Evolutionary conservation across 306 rosid genomes (phyloP).

Genomic region (Aeschynomene evenia): DNA sequence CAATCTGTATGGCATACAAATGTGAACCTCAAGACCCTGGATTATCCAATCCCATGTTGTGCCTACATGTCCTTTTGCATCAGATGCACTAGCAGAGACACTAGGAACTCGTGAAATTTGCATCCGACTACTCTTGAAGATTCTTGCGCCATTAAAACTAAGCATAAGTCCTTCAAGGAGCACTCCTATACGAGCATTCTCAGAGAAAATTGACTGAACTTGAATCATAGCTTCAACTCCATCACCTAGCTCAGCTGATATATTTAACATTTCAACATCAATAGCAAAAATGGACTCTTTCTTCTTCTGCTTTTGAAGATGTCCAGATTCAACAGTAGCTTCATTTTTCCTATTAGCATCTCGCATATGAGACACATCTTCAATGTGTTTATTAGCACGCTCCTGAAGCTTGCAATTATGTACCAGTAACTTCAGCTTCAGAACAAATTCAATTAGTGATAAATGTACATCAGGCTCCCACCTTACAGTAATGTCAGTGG

Average conservation of each 20-base stretch:
- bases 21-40: conserved; percentile 90
- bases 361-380: conserved; percentile 39
- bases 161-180: conserved; percentile 95
- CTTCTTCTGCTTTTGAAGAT: conserved; percentile 71
- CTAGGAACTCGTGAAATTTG: conserved; percentile 92
- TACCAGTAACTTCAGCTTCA: conserved; percentile 71
- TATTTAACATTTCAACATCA: conserved; percentile 83
- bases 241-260: conserved; percentile 89
- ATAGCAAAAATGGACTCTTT: conserved; percentile 88
- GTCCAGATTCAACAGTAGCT: conserved; percentile 47
- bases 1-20: conserved; percentile 88
- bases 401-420: conserved; percentile 69
- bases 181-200: conserved; percentile 92
- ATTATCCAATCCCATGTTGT: conserved; percentile 94
- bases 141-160: conserved; percentile 72
- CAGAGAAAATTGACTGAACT: conserved; percentile 96
- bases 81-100: conserved; percentile 53
- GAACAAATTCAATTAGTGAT: conserved; percentile 71
- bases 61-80: conserved; percentile 45
- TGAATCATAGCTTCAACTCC: conserved; percentile 91
- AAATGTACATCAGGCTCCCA: conserved; percentile 98
- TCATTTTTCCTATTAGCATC: conserved; percentile 61
- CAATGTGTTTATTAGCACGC: conserved; percentile 43
- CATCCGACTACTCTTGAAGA: conserved; percentile 93
- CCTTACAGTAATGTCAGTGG: conserved; percentile 81